These are phyloP conservation scores for Brettanomyces naardenensis DNA, from an alignment of 805 yeast genomes.

Conservation along the genomic window DNA sequence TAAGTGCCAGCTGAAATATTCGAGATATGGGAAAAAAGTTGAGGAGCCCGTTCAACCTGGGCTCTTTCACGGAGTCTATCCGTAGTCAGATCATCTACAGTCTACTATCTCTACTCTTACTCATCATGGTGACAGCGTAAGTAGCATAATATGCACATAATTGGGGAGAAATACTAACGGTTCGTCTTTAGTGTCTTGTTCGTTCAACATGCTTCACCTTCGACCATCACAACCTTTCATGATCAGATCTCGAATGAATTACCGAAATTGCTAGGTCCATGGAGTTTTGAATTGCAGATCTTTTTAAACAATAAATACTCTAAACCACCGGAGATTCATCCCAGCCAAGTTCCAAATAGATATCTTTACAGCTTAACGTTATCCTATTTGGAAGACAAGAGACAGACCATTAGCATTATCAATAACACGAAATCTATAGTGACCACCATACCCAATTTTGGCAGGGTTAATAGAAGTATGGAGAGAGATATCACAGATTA, in stretches of 20 bases:
- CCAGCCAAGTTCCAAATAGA: conserved; percentile 32
- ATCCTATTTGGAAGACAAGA: conserved; percentile 34
- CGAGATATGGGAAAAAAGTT: no score
- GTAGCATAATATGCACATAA: conserved; percentile 6
- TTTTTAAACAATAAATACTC: conserved; percentile 56
- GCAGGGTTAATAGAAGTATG: conserved; percentile 7
- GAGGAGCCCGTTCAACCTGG: no score
- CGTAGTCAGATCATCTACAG: no score
- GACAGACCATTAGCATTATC: conserved; percentile 40
- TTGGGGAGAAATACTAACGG: conserved; percentile 3
- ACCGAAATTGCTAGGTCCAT: conserved; percentile 52
- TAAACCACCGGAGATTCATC: conserved; percentile 28
- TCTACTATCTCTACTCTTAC: no score
- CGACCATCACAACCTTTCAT: conserved; percentile 59
- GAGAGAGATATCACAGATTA: conserved; percentile 8
- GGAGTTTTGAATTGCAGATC: conserved; percentile 64
- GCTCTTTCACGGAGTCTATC: no score
- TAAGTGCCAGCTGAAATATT: not conserved
- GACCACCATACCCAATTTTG: conserved; percentile 21
- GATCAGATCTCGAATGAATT: conserved; percentile 63
- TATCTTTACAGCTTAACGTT: conserved; percentile 44
- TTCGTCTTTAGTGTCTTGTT: conserved; percentile 27
- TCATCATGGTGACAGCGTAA: conserved; percentile 27
- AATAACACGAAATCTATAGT: conserved; percentile 33
- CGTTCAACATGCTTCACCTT: conserved; percentile 42